Evolutionary conservation across 805 yeast species (phyloP).

Genomic region (Myxozyma udenii): DNA sequence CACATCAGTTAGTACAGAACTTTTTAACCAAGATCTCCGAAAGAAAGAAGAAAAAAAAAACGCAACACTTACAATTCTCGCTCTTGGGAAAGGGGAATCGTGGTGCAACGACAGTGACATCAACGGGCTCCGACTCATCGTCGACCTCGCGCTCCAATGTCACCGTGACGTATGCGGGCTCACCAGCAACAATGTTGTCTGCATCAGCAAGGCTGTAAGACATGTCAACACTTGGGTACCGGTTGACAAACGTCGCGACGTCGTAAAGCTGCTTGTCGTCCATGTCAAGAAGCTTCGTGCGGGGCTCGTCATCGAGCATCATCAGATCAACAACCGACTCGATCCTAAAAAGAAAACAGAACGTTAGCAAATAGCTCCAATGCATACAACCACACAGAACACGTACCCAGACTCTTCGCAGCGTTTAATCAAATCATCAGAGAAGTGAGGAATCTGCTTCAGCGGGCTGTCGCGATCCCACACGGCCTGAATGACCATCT

Average conservation of each 20-base stretch:
- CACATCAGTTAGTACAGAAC: conserved; percentile 31
- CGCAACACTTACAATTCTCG: conserved; percentile 49
- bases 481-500: conserved; percentile 81
- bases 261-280: conserved; percentile 48
- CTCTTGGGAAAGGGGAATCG: conserved; percentile 56
- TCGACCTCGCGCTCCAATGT: conserved; percentile 49
- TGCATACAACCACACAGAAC: too few species aligned
- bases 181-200: conserved; percentile 46
- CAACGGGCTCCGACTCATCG: conserved; percentile 64
- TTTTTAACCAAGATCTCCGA: conserved; percentile 6
- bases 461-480: conserved; percentile 80
- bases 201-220: conserved; percentile 50
- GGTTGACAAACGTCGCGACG: conserved; percentile 86
- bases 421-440: conserved; percentile 48
- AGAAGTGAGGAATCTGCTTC: conserved; percentile 75
- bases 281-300: conserved; percentile 59
- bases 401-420: too few species aligned
- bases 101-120: conserved; percentile 57
- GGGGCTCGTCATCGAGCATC: conserved; percentile 62
- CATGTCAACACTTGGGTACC: conserved; percentile 78
- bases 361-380: conserved; percentile 2
- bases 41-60: neutral
- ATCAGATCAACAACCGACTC: conserved; percentile 78
- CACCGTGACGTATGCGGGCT: conserved; percentile 46
- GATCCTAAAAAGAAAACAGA: conserved; percentile 43